Conservation (phyloP, 2,329 filamentous ascomycete species). For the Blumeria graminis region DNA sequence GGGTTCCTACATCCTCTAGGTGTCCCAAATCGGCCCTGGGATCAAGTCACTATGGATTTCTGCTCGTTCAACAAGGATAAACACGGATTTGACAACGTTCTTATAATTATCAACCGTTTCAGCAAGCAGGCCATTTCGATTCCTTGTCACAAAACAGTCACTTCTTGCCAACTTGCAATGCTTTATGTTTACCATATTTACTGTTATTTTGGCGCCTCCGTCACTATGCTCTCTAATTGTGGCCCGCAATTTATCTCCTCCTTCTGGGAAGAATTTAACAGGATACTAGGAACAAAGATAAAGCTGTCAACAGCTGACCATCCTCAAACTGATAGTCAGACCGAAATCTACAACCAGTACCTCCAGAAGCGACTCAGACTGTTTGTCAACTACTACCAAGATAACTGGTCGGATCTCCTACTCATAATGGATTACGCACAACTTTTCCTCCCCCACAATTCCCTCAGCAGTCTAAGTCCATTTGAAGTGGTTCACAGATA, state of each 20-base stretch:
- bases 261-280: neutral
- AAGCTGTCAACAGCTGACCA: neutral
- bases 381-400: neutral
- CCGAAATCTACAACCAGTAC: too few relatives aligned
- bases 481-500: neutral
- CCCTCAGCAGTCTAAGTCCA: neutral
- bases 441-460: neutral
- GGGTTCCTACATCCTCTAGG: conserved; percentile 2
- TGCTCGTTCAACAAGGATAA: neutral
- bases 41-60: conserved; percentile 2
- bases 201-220: too few relatives aligned
- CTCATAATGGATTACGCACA: neutral
- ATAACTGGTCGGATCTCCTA: neutral
- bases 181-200: too few relatives aligned
- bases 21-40: neutral
- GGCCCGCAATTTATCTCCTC: neutral
- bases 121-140: neutral
- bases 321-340: neutral
- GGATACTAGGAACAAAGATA: neutral
- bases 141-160: neutral
- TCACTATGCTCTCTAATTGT: neutral
- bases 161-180: too few relatives aligned
- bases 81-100: neutral
- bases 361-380: too few relatives aligned
- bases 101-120: neutral